These are phyloP conservation scores for Hymenoscyphus occultus DNA, from an alignment of 2,329 filamentous ascomycete species.

Conservation along the genomic window DNA sequence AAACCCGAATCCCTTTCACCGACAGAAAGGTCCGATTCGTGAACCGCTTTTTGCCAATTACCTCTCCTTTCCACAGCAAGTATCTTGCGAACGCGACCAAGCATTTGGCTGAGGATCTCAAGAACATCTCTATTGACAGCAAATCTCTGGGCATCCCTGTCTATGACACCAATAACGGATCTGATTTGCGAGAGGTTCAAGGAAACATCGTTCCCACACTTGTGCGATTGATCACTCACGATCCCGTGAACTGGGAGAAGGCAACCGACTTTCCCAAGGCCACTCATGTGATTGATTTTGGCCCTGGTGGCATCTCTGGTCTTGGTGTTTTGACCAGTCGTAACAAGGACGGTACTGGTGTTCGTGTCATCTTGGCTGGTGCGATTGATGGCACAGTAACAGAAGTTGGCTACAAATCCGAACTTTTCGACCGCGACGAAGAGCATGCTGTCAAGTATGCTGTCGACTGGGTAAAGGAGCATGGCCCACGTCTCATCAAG, in stretches of 20 bases:
- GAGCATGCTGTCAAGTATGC: slow-evolving; percentile 94
- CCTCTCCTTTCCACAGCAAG: slow-evolving; percentile 95
- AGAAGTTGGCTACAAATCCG: slow-evolving; percentile 96
- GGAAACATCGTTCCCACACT: slow-evolving; percentile 83
- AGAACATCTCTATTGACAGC: slow-evolving; percentile 72
- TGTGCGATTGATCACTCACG: slow-evolving; percentile 89
- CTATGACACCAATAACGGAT: slow-evolving; percentile 84
- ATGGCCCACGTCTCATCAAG: slow-evolving; percentile 87
- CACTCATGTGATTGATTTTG: slow-evolving; percentile 94
- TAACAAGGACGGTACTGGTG: slow-evolving; percentile 98
- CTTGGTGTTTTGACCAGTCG: slow-evolving; percentile 94
- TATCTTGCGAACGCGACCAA: slow-evolving; percentile 81
- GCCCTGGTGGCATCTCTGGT: slow-evolving; percentile 93
- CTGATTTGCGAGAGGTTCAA: slow-evolving; percentile 71
- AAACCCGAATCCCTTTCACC: slow-evolving; percentile 90
- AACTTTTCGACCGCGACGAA: slow-evolving; percentile 94
- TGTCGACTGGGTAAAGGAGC: slow-evolving; percentile 96
- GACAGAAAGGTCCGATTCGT: slow-evolving; percentile 95
- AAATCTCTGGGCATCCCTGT: slow-evolving; percentile 77
- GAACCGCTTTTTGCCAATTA: slow-evolving; percentile 96
- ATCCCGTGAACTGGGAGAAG: slow-evolving; percentile 93
- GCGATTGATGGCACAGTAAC: slow-evolving; percentile 85
- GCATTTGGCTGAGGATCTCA: slow-evolving; percentile 83
- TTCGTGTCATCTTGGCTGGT: slow-evolving; percentile 92
- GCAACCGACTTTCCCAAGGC: slow-evolving; percentile 87